Conservation (phyloP, 441 rosid genomes). For the Flueggea neowawraea region DNA sequence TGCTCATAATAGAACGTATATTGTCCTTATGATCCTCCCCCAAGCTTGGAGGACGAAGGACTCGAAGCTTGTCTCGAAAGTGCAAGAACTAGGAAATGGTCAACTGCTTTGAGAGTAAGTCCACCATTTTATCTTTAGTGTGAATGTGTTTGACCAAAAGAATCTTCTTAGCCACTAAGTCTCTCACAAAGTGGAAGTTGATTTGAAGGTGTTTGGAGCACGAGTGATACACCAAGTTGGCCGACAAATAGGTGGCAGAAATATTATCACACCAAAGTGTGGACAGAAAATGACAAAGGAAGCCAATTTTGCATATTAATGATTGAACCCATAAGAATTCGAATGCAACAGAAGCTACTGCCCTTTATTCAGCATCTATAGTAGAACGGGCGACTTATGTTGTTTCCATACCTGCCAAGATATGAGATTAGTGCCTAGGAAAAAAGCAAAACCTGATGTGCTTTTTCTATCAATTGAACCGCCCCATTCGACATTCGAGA, state of each 20-base stretch:
- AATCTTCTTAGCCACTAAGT: not conserved
- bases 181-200: too few relatives aligned
- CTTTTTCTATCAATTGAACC: not conserved
- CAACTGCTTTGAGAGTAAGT: too few relatives aligned
- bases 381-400: not conserved
- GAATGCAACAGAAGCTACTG: not conserved
- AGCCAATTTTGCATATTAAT: not conserved
- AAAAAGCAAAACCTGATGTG: not conserved
- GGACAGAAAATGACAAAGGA: not conserved
- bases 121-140: not conserved
- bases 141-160: not conserved
- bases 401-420: not conserved
- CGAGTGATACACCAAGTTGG: not conserved
- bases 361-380: not conserved
- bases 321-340: not conserved
- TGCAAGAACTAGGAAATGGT: too few relatives aligned
- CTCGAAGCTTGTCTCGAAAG: too few relatives aligned
- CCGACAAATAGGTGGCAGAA: not conserved
- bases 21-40: too few relatives aligned
- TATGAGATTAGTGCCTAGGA: not conserved
- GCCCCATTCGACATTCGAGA: not conserved
- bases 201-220: not conserved
- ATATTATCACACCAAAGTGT: not conserved
- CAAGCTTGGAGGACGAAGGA: too few relatives aligned
- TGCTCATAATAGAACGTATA: too few relatives aligned